A percentile compares a stretch with the other conserved stretches of the same genome.
Conservation (phyloP, 2,329 filamentous ascomycete species). For the Grosmannia huntii region DNA sequence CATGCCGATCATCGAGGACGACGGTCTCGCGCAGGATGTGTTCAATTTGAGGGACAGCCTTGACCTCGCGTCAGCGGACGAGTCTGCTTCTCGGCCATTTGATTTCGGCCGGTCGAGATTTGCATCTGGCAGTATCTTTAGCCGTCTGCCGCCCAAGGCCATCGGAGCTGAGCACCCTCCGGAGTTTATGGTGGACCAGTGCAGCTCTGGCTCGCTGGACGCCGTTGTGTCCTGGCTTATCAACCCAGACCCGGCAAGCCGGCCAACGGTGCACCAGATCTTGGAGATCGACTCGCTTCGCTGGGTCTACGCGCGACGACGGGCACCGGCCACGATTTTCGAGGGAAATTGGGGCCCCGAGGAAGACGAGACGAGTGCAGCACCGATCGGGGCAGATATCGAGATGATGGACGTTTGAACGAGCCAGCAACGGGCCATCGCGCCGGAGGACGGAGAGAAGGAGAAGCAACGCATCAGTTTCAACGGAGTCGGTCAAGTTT, state of each 20-base stretch:
- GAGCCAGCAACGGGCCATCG: neutral
- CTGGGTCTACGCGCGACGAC: constrained; percentile 67
- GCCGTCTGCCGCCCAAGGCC: constrained; percentile 29
- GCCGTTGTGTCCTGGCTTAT: constrained; percentile 83
- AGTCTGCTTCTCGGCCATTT: neutral
- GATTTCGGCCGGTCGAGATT: constrained; percentile 2
- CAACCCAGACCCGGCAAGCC: constrained; percentile 54
- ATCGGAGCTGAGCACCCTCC: constrained; percentile 51
- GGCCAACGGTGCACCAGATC: constrained; percentile 64
- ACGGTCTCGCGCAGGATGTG: neutral
- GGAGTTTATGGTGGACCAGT: constrained; percentile 72
- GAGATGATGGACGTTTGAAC: constrained; percentile 46
- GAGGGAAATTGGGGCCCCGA: constrained; percentile 91
- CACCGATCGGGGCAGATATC: constrained; percentile 28
- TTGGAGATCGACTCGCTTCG: constrained; percentile 59
- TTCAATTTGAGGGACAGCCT: constrained; percentile 4
- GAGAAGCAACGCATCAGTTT: neutral
- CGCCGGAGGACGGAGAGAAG: neutral
- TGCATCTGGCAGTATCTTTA: constrained; percentile 29
- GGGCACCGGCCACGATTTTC: constrained; percentile 84
- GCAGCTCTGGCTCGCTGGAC: constrained; percentile 65
- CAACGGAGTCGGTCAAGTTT: neutral
- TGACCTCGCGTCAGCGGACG: constrained; percentile 6
- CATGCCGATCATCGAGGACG: constrained; percentile 39
- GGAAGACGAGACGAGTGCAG: constrained; percentile 22